Conservation (phyloP, 164 flowering plant species). For the Vitis cinerea region DNA sequence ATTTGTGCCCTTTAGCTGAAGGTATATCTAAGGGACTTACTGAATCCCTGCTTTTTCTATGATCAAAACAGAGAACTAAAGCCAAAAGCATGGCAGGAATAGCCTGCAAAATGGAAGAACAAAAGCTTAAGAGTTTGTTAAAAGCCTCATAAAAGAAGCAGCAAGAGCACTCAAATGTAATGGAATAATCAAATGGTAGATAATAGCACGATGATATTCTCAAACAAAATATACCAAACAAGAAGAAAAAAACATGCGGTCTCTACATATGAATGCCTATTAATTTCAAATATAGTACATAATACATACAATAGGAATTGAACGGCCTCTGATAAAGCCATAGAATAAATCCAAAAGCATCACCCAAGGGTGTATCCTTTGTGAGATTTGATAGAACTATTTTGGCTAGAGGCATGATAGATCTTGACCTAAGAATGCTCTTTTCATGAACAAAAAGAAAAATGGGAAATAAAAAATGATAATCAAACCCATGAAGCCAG, state of each 20-base stretch:
- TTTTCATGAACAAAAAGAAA: too few relatives aligned
- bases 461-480: not conserved
- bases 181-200: not conserved
- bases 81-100: conserved; percentile 97
- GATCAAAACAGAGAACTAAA: conserved; percentile 84
- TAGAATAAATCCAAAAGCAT: too few relatives aligned
- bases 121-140: not conserved
- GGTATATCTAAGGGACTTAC: conserved; percentile 41
- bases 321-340: too few relatives aligned
- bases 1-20: conserved; percentile 68
- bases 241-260: too few relatives aligned
- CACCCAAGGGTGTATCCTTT: too few relatives aligned
- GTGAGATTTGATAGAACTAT: too few relatives aligned
- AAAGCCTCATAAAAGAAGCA: not conserved
- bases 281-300: too few relatives aligned
- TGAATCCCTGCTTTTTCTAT: conserved; percentile 59
- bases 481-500: not conserved
- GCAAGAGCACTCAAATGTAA: not conserved
- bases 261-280: too few relatives aligned
- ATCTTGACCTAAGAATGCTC: too few relatives aligned
- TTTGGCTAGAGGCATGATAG: too few relatives aligned
- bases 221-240: too few relatives aligned
- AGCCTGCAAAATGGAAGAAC: conserved; percentile 59
- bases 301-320: too few relatives aligned
- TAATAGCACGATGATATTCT: not conserved